phyloP scores from a whole-genome alignment of 1,284 basidiomycete species.

The Anthracocystis panici-leucophaei region DNA sequence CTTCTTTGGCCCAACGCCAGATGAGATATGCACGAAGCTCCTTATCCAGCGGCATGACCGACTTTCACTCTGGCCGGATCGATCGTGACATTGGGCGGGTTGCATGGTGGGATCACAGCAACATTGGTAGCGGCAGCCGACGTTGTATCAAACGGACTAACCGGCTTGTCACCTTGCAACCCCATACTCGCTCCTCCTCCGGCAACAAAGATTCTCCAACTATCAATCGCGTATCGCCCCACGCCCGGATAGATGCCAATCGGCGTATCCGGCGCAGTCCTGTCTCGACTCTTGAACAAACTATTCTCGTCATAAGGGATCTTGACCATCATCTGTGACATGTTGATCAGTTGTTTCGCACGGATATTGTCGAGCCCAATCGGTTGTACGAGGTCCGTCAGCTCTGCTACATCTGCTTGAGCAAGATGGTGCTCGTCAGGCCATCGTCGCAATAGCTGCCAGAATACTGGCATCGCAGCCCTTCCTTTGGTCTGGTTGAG shows the following conservation, averaged over 20 bases:
- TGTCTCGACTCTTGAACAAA: constrained; percentile 25
- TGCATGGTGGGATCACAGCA: neutral
- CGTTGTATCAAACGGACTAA: constrained; percentile 20
- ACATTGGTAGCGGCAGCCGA: neutral
- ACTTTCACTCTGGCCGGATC: constrained; percentile 36
- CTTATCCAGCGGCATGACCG: constrained; percentile 46
- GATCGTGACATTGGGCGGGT: neutral
- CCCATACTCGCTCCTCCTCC: constrained; percentile 30
- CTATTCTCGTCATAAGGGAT: constrained; percentile 32
- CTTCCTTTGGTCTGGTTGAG: constrained; percentile 49
- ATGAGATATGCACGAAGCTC: constrained; percentile 47
- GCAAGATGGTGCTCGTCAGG: constrained; percentile 31
- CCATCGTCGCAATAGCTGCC: constrained; percentile 32
- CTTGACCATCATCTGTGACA: constrained; percentile 35
- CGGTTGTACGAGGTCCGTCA: constrained; percentile 34
- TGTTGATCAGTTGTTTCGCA: constrained; percentile 27
- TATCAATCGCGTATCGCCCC: constrained; percentile 43
- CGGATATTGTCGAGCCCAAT: constrained; percentile 42
- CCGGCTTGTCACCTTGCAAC: constrained; percentile 17
- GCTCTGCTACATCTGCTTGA: constrained; percentile 21
- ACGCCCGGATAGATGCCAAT: constrained; percentile 41
- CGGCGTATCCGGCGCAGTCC: constrained; percentile 31
- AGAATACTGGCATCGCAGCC: constrained; percentile 43
- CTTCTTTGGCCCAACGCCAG: constrained; percentile 45
- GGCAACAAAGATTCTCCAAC: constrained; percentile 43